Evolutionary conservation across 441 rosid species (phyloP).

Genomic region (Erodium moschatum): DNA sequence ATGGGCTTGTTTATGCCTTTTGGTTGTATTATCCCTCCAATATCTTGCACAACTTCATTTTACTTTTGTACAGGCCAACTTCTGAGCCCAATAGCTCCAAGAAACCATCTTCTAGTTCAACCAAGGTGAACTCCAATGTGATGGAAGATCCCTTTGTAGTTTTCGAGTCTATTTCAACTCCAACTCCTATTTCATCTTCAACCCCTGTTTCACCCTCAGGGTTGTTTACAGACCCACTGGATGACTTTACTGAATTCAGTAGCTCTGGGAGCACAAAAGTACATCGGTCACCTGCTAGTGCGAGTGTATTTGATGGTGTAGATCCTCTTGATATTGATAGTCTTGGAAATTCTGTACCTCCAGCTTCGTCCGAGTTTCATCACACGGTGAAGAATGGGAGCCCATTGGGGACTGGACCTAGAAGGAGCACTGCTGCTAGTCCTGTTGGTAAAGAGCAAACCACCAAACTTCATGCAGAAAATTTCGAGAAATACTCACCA

Average conservation of each 20-base stretch:
- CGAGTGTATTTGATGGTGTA: conserved; percentile 49
- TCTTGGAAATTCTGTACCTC: conserved; percentile 50
- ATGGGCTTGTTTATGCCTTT: too few relatives aligned
- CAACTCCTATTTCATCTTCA: conserved; percentile 23
- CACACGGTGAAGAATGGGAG: conserved; percentile 36
- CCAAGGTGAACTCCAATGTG: conserved; percentile 33
- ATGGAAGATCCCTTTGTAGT: conserved; percentile 66
- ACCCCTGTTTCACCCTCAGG: conserved; percentile 31
- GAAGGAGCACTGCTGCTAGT: conserved; percentile 15
- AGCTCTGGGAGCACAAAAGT: conserved; percentile 39
- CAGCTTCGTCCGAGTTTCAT: conserved; percentile 33
- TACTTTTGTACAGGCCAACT: conserved; percentile 42
- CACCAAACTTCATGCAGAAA: conserved; percentile 33
- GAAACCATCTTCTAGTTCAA: conserved; percentile 35
- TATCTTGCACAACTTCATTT: neutral
- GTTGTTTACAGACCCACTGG: conserved; percentile 43
- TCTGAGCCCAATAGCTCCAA: conserved; percentile 42
- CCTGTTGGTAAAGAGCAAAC: conserved; percentile 33
- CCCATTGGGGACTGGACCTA: conserved; percentile 26
- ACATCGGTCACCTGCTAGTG: conserved; percentile 36
- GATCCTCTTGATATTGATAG: conserved; percentile 45
- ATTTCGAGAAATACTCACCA: conserved; percentile 29
- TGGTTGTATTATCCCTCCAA: neutral
- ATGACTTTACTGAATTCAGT: conserved; percentile 44
- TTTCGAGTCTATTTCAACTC: conserved; percentile 44